Evolutionary conservation across 2,329 filamentous ascomycete species (phyloP).

Genomic region (Neobulgaria alba): DNA sequence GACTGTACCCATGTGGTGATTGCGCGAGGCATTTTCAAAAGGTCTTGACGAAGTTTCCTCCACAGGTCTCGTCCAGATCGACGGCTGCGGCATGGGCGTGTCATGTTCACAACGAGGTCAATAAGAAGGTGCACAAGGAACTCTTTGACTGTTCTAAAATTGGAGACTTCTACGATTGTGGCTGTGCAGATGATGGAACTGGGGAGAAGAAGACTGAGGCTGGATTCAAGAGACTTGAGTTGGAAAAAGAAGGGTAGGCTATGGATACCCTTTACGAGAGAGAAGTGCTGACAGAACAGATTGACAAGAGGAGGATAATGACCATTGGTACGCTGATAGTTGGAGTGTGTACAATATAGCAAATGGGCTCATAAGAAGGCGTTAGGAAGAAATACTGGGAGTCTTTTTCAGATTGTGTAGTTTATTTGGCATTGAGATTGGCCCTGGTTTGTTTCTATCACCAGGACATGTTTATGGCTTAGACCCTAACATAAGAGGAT

Average conservation of each 20-base stretch:
- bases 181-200: slow-evolving; percentile 57
- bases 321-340: slow-evolving; percentile 1
- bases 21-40: slow-evolving; percentile 60
- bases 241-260: slow-evolving; percentile 27
- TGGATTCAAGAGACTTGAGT: slow-evolving; percentile 27
- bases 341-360: background rate
- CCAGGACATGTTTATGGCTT: too few relatives aligned
- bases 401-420: too few relatives aligned
- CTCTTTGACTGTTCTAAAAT: slow-evolving; percentile 59
- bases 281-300: slow-evolving; percentile 15
- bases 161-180: slow-evolving; percentile 64
- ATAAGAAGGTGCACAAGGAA: slow-evolving; percentile 52
- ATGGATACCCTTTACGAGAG: background rate
- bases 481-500: too few relatives aligned
- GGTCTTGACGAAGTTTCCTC: slow-evolving; percentile 52
- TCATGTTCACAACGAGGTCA: slow-evolving; percentile 60
- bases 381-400: slow-evolving; percentile 4
- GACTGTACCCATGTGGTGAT: slow-evolving; percentile 64
- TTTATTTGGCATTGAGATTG: too few relatives aligned
- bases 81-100: slow-evolving; percentile 60
- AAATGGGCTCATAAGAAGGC: slow-evolving; percentile 8
- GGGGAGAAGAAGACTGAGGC: slow-evolving; percentile 27
- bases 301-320: slow-evolving; percentile 19
- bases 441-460: too few relatives aligned
- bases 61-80: slow-evolving; percentile 55